A percentile compares a stretch with the other conserved stretches of the same genome.
phyloP scores from a whole-genome alignment of 352 stramenopile genomes.

The Phytophthora idaei region DNA sequence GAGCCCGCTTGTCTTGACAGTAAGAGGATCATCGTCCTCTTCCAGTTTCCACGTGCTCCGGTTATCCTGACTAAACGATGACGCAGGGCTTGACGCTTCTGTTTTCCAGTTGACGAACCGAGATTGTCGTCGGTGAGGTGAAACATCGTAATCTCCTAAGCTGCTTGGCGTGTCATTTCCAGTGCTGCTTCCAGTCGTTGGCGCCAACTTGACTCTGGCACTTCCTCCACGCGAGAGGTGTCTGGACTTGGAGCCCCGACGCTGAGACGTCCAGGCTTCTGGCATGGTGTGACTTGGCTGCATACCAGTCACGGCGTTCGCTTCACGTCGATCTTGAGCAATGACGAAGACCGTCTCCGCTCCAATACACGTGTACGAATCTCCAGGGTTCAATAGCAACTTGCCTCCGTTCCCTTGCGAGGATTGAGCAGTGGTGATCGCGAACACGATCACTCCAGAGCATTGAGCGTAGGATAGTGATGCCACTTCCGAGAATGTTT shows the following conservation, averaged over 20 bases:
- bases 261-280: slow-evolving; percentile 29
- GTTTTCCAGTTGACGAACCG: slow-evolving; percentile 37
- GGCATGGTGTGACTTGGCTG: slow-evolving; percentile 23
- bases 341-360: slow-evolving; percentile 77
- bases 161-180: slow-evolving; percentile 26
- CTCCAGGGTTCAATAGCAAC: slow-evolving; percentile 75
- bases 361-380: slow-evolving; percentile 73
- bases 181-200: slow-evolving; percentile 30
- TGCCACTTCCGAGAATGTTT: slow-evolving; percentile 80
- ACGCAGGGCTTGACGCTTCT: slow-evolving; percentile 12
- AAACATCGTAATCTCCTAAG: slow-evolving; percentile 12
- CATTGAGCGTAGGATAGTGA: slow-evolving; percentile 77
- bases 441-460: slow-evolving; percentile 75
- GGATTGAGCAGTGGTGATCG: slow-evolving; percentile 44
- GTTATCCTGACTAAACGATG: slow-evolving; percentile 22
- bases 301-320: slow-evolving; percentile 33
- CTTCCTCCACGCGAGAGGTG: slow-evolving; percentile 24
- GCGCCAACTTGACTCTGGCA: slow-evolving; percentile 14
- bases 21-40: slow-evolving; percentile 18
- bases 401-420: slow-evolving; percentile 29
- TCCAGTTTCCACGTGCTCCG: slow-evolving; percentile 16
- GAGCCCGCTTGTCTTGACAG: slow-evolving; percentile 19
- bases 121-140: slow-evolving; percentile 24
- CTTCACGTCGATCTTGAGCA: slow-evolving; percentile 46
- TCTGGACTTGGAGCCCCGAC: slow-evolving; percentile 10